Percentiles rank a stretch among this genome's conserved stretches.
Conservation (phyloP, 805 yeast genomes). For the Ogataea haglerorum region DNA sequence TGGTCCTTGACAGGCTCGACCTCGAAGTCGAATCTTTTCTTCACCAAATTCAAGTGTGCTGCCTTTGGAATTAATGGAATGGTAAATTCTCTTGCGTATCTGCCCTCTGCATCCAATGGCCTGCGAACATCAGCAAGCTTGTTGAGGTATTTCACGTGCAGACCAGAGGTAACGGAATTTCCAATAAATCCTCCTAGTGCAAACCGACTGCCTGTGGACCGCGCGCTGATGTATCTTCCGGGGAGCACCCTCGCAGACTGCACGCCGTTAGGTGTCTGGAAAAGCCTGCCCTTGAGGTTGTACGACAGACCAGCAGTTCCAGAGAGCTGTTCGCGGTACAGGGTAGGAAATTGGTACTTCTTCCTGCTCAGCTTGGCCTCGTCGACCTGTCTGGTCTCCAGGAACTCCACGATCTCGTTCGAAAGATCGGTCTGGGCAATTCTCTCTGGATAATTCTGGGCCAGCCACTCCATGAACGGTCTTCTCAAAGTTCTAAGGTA, state of each 20-base stretch:
- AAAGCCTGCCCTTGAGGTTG: conserved; percentile 61
- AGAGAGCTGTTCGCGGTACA: conserved; percentile 29
- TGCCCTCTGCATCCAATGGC: conserved; percentile 24
- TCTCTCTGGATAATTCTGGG: conserved; percentile 46
- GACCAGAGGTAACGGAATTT: conserved; percentile 21
- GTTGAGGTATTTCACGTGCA: conserved; percentile 25
- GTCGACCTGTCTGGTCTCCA: conserved; percentile 27
- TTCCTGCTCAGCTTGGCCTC: conserved; percentile 5
- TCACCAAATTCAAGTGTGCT: conserved; percentile 25
- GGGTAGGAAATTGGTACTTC: conserved; percentile 14
- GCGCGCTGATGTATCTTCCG: conserved; percentile 57
- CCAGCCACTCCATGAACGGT: conserved; percentile 54
- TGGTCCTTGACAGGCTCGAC: conserved; percentile 24
- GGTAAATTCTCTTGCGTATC: conserved; percentile 29
- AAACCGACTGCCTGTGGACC: conserved; percentile 38
- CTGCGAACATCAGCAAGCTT: conserved; percentile 17
- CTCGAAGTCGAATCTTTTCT: conserved; percentile 22
- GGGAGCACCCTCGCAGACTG: conserved; percentile 52
- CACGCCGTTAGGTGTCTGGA: conserved; percentile 69
- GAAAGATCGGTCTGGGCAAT: conserved; percentile 33
- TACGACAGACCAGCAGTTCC: conserved; percentile 81
- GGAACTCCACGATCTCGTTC: conserved; percentile 39
- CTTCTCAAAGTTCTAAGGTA: conserved; percentile 45
- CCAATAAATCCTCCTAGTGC: conserved; percentile 56
- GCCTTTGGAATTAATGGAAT: conserved; percentile 28